Conservation (phyloP, 306 rosid genomes). For the Biancaea sappan region DNA sequence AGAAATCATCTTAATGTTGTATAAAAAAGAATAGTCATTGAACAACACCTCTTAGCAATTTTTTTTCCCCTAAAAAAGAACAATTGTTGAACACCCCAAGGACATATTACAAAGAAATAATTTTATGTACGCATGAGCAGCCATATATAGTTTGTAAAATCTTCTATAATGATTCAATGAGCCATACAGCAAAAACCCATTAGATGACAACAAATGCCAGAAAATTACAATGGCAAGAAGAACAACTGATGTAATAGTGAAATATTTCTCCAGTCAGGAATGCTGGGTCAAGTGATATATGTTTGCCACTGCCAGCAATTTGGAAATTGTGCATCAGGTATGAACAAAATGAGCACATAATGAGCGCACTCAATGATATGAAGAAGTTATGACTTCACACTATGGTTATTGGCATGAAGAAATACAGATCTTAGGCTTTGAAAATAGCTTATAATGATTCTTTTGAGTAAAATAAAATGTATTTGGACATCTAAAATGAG, state of each 20-base stretch:
- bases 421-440: background rate
- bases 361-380: background rate
- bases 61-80: background rate
- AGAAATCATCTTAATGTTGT: constrained; percentile 26
- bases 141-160: constrained; percentile 5
- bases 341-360: background rate
- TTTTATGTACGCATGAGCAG: constrained; percentile 5
- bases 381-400: background rate
- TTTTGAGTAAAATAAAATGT: background rate
- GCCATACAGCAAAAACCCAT: background rate
- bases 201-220: background rate
- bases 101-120: constrained; percentile 12
- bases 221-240: background rate
- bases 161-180: background rate
- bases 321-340: background rate
- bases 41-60: background rate
- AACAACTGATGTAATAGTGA: background rate
- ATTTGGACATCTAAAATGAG: background rate
- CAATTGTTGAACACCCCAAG: constrained; percentile 14
- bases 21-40: background rate
- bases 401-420: background rate
- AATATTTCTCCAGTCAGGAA: background rate
- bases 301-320: background rate
- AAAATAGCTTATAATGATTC: background rate
- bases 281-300: background rate